A percentile compares a stretch with the other conserved stretches of the same genome.
Evolutionary conservation across 2,329 filamentous ascomycete species (phyloP).

Genomic region (Colletotrichum lindemuthianum): DNA sequence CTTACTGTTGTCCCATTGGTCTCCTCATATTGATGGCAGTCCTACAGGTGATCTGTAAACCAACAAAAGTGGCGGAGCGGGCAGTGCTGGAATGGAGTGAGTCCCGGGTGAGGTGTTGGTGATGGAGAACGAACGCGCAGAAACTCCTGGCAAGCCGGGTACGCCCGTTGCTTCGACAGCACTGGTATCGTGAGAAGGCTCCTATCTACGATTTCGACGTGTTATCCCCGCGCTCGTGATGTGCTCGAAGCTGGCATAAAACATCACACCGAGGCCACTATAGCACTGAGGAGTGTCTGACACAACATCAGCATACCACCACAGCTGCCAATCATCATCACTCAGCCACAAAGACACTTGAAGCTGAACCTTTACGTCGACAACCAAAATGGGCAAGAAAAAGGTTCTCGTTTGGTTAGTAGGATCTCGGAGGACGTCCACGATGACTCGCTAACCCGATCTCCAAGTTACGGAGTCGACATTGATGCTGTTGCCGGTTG

Average conservation of each 20-base stretch:
- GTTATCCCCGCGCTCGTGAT: too few relatives aligned
- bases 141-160: too few relatives aligned
- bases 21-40: too few relatives aligned
- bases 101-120: too few relatives aligned
- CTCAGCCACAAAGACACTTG: not conserved
- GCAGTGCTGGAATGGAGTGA: not conserved
- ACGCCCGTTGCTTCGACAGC: too few relatives aligned
- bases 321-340: not conserved
- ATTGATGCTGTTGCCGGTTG: constrained; percentile 80
- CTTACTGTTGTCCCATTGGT: too few relatives aligned
- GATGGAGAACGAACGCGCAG: too few relatives aligned
- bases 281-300: not conserved
- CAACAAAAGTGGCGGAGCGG: not conserved
- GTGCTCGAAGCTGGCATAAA: constrained; percentile 2
- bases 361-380: not conserved
- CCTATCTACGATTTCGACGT: too few relatives aligned
- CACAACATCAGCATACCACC: not conserved
- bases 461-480: constrained; percentile 71
- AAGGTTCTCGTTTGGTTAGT: constrained; percentile 40
- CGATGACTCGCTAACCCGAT: not conserved
- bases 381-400: constrained; percentile 39
- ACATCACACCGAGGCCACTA: not conserved
- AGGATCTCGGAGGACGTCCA: not conserved
- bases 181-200: too few relatives aligned
- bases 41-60: too few relatives aligned